Evolutionary conservation across 306 rosid species (phyloP).

Genomic region (Cotoneaster glaucophyllus): DNA sequence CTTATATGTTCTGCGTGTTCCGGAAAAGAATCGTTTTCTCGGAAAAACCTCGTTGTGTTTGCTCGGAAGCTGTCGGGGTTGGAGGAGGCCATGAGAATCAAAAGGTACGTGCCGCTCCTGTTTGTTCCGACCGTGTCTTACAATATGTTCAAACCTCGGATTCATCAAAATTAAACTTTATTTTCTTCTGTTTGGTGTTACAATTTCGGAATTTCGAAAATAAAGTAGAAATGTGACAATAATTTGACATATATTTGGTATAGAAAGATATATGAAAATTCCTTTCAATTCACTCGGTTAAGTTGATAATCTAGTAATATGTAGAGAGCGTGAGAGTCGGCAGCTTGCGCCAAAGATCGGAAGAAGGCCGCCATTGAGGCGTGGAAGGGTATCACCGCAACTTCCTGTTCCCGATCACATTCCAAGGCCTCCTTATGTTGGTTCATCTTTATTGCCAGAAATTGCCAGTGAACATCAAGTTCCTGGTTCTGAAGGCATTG

Average conservation of each 20-base stretch:
- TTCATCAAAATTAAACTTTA: neutral
- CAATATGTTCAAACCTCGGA: neutral
- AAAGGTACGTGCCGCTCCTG: slow-evolving; percentile 35
- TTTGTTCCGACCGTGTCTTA: neutral
- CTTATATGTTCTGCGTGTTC: neutral
- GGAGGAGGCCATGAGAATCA: slow-evolving; percentile 75
- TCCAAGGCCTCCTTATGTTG: slow-evolving; percentile 80
- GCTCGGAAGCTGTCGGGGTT: slow-evolving; percentile 54
- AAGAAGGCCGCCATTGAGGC: slow-evolving; percentile 58
- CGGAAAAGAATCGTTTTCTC: slow-evolving; percentile 32
- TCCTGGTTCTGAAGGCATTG: slow-evolving; percentile 74
- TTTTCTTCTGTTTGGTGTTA: neutral
- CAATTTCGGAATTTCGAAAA: neutral
- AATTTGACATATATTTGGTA: neutral
- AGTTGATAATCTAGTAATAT: slow-evolving; percentile 1
- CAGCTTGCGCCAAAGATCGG: slow-evolving; percentile 27
- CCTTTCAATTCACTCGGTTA: neutral
- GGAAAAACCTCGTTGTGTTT: slow-evolving; percentile 39
- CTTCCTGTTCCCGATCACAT: slow-evolving; percentile 84
- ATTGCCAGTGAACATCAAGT: slow-evolving; percentile 65
- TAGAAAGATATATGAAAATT: neutral
- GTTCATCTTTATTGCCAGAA: slow-evolving; percentile 57
- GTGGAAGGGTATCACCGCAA: slow-evolving; percentile 69
- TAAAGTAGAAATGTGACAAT: neutral
- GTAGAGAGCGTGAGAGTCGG: slow-evolving; percentile 65